phyloP scores from a whole-genome alignment of 441 rosid genomes.

The Populus tomentosa region DNA sequence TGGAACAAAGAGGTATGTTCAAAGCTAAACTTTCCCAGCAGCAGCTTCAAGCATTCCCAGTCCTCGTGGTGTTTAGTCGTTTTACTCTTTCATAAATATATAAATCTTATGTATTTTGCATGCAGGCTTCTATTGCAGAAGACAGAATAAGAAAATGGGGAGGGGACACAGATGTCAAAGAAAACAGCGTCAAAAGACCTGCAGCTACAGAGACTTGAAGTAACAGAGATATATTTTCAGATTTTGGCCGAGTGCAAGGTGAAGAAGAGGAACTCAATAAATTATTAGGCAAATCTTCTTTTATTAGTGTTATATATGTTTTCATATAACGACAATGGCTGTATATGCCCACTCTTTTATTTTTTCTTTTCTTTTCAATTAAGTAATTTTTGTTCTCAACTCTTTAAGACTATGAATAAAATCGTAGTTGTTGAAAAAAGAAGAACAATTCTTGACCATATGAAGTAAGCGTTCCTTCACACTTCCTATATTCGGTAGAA shows the following conservation, averaged over 20 bases:
- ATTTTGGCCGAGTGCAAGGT: not conserved
- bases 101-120: not conserved
- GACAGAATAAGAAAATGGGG: conserved; percentile 56
- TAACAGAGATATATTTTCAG: not conserved
- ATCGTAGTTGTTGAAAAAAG: not conserved
- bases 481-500: no score
- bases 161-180: conserved; percentile 15
- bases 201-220: not conserved
- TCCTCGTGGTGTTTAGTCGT: not conserved
- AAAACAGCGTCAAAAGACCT: not conserved
- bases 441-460: not conserved
- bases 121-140: conserved; percentile 55
- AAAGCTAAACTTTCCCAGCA: not conserved
- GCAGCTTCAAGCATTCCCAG: not conserved
- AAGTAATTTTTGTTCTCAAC: not conserved
- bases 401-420: not conserved
- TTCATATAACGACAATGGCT: not conserved
- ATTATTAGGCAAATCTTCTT: not conserved
- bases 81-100: not conserved
- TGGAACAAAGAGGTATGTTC: conserved; percentile 47
- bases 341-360: not conserved
- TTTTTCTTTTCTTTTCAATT: no score
- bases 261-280: not conserved
- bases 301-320: not conserved
- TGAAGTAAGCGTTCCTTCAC: not conserved